phyloP scores from a whole-genome alignment of 2,329 filamentous ascomycete species.

The Elsinoe arachidis region DNA sequence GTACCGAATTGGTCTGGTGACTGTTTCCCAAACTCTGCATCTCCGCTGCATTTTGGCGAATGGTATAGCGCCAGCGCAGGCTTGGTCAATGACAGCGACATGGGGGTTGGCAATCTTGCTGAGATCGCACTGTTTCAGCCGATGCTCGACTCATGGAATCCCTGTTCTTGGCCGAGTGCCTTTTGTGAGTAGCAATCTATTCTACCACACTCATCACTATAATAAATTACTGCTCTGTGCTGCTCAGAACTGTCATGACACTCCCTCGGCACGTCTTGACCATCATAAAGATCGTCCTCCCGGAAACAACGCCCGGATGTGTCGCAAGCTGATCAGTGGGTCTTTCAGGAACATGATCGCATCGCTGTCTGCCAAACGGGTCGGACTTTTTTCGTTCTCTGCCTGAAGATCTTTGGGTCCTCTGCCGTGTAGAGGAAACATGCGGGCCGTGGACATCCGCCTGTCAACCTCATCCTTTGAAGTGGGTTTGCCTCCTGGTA shows the following conservation, averaged over 20 bases:
- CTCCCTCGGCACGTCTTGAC: background rate
- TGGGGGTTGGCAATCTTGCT: background rate
- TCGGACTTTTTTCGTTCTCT: background rate
- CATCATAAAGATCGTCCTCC: background rate
- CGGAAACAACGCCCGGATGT: background rate
- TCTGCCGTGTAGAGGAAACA: background rate
- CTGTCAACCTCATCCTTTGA: too few species aligned
- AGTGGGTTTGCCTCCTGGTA: too few species aligned
- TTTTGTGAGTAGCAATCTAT: background rate
- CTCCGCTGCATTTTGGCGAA: background rate
- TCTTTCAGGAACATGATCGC: slow-evolving; percentile 3
- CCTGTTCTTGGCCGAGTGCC: background rate
- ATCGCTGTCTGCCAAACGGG: background rate
- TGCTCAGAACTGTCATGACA: background rate
- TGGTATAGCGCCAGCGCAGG: background rate
- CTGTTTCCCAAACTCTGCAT: background rate
- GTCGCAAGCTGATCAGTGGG: background rate
- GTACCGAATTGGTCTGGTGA: background rate
- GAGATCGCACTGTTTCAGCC: background rate
- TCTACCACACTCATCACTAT: background rate
- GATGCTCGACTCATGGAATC: background rate
- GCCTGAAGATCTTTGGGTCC: background rate
- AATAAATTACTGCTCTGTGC: too few species aligned
- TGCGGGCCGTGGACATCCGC: background rate
- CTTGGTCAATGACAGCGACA: background rate